phyloP scores from a whole-genome alignment of 441 rosid genomes.

The Erodium texanum region DNA sequence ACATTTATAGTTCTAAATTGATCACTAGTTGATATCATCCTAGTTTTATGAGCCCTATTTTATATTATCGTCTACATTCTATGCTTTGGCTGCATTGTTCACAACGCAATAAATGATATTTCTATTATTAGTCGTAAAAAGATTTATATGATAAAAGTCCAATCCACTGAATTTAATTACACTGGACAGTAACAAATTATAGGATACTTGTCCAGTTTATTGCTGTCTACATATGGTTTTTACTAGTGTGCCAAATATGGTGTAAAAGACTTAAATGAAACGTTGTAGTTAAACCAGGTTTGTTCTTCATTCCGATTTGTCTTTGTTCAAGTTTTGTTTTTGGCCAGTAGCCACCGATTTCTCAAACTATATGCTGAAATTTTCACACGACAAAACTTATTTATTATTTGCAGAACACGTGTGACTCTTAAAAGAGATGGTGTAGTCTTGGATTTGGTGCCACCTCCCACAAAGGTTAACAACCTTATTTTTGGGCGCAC shows the following conservation, averaged over 20 bases:
- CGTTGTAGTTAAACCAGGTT: background rate
- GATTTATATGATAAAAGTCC: no score
- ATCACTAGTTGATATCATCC: background rate
- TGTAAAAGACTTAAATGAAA: background rate
- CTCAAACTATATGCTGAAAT: background rate
- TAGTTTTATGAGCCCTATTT: background rate
- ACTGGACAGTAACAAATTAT: background rate
- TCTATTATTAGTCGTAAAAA: no score
- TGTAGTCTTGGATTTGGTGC: slow-evolving; percentile 82
- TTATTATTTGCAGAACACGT: slow-evolving; percentile 50
- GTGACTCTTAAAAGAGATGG: slow-evolving; percentile 89
- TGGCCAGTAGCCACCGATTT: background rate
- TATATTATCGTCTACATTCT: background rate
- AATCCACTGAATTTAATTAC: no score
- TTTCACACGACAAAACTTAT: background rate
- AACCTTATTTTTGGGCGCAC: slow-evolving; percentile 94
- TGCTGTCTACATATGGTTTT: background rate
- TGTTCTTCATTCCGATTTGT: background rate
- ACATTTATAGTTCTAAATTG: slow-evolving; percentile 2
- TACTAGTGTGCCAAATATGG: background rate
- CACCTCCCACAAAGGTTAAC: slow-evolving; percentile 87
- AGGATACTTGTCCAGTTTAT: background rate
- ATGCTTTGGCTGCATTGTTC: background rate
- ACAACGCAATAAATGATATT: background rate
- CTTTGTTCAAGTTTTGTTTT: background rate